Evolutionary conservation across 306 rosid species (phyloP).

Genomic region (Casuarina equisetifolia): DNA sequence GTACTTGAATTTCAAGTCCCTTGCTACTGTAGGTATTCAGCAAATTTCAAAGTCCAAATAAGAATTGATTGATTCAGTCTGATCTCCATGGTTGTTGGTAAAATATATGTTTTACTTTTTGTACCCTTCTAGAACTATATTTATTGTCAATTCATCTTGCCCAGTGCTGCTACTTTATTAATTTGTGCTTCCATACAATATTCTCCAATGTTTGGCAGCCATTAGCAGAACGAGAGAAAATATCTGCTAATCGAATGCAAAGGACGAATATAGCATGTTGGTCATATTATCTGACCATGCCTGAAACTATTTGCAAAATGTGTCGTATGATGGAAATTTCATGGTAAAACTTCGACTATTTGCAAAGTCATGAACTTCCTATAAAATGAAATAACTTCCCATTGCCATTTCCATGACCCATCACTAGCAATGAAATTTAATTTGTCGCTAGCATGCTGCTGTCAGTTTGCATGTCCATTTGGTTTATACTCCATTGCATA

Average conservation of each 20-base stretch:
- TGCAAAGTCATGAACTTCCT: not conserved
- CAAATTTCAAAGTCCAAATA: not conserved
- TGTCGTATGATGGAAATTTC: not conserved
- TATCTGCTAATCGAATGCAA: not conserved
- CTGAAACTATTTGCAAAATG: not conserved
- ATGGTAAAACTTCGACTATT: not conserved
- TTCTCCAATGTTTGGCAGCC: not conserved
- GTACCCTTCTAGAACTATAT: not conserved
- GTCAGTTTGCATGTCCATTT: not conserved
- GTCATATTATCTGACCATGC: not conserved
- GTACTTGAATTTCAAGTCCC: too few relatives aligned
- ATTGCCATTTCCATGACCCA: not conserved
- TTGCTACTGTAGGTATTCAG: not conserved
- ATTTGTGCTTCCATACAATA: not conserved
- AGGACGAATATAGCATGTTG: not conserved
- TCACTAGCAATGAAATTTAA: not conserved
- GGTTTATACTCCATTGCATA: not conserved
- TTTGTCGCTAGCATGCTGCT: not conserved
- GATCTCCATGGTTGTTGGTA: not conserved
- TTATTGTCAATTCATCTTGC: not conserved
- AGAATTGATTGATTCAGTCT: conserved; percentile 1
- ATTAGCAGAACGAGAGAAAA: not conserved
- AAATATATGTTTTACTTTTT: not conserved
- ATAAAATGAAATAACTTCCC: not conserved
- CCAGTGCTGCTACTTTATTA: too few relatives aligned